phyloP scores from a whole-genome alignment of 2,329 filamentous ascomycete genomes.

The Fusarium algeriense region DNA sequence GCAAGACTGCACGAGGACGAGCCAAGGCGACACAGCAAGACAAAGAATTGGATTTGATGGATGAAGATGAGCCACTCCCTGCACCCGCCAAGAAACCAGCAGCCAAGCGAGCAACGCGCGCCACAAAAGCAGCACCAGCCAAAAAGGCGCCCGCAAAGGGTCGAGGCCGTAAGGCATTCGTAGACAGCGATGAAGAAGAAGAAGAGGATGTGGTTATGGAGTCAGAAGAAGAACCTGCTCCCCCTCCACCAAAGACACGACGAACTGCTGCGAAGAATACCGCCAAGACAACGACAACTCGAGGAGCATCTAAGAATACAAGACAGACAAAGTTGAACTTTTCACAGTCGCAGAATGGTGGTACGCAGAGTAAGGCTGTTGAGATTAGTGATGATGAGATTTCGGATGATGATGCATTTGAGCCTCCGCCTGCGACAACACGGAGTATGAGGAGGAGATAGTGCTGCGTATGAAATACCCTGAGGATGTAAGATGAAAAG shows the following conservation, averaged over 20 bases:
- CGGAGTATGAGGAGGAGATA: conserved; percentile 51
- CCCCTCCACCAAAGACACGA: conserved; percentile 51
- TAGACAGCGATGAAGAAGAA: conserved; percentile 56
- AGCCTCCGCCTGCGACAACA: conserved; percentile 59
- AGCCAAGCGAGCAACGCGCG: conserved; percentile 47
- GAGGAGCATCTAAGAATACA: conserved; percentile 37
- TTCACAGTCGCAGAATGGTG: conserved; percentile 53
- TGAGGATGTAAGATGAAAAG: background rate
- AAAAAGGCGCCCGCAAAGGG: conserved; percentile 59
- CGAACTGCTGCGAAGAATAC: conserved; percentile 39
- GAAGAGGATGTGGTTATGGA: conserved; percentile 65
- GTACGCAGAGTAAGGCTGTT: conserved; percentile 61
- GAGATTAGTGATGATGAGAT: conserved; percentile 76
- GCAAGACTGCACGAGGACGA: conserved; percentile 20
- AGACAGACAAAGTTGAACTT: conserved; percentile 54
- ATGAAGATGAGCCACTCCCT: conserved; percentile 58
- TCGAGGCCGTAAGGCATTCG: conserved; percentile 54
- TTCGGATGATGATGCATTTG: conserved; percentile 71
- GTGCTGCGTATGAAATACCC: conserved; percentile 20
- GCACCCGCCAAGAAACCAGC: conserved; percentile 50
- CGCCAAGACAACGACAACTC: conserved; percentile 29
- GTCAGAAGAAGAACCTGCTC: conserved; percentile 61
- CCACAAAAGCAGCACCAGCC: conserved; percentile 59
- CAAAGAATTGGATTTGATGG: conserved; percentile 50
- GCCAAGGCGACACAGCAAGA: conserved; percentile 42